Conservation (phyloP, 2,329 filamentous ascomycete genomes). For the Sclerotinia trifoliorum region DNA sequence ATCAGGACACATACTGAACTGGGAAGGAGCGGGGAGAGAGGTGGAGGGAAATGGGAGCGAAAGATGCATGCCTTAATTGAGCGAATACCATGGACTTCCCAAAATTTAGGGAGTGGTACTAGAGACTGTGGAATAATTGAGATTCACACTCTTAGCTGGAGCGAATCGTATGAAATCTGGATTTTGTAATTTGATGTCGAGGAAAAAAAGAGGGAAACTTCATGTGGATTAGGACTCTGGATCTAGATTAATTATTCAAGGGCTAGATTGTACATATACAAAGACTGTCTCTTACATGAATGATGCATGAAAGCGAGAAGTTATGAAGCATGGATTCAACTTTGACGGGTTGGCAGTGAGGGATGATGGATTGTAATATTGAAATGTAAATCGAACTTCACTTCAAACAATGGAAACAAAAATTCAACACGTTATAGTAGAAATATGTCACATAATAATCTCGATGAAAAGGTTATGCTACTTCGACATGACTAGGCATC, state of each 20-base stretch:
- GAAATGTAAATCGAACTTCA: neutral
- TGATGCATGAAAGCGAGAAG: neutral
- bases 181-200: neutral
- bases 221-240: neutral
- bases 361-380: neutral
- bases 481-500: neutral
- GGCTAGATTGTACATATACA: neutral
- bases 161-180: neutral
- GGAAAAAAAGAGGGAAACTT: neutral
- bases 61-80: neutral
- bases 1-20: no score
- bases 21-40: no score
- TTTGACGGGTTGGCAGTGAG: neutral
- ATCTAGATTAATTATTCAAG: no score
- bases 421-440: no score
- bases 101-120: neutral
- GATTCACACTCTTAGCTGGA: neutral
- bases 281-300: neutral
- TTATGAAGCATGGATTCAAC: no score
- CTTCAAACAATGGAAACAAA: fast-evolving
- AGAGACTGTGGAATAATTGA: no score
- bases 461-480: no score
- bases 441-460: no score
- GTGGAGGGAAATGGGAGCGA: no score
- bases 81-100: neutral